A percentile compares a stretch with the other conserved stretches of the same genome.
Conservation (phyloP, 2,329 filamentous ascomycete genomes). For the Xylariomycetidae sp. region DNA sequence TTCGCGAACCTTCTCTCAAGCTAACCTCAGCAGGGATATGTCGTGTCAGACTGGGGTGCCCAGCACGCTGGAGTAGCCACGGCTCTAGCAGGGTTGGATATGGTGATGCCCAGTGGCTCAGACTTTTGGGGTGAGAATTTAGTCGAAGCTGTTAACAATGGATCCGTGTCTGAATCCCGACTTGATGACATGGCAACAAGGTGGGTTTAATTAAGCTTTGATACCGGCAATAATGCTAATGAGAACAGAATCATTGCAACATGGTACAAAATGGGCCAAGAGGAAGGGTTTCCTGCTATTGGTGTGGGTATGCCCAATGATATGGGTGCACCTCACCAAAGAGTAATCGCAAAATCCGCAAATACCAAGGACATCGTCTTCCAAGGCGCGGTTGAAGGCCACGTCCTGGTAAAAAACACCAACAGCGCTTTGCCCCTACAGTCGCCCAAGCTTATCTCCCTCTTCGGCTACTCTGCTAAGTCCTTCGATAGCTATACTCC, state of each 20-base stretch:
- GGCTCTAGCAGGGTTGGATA: conserved; percentile 63
- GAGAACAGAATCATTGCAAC: conserved; percentile 39
- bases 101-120: conserved; percentile 58
- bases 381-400: conserved; percentile 54
- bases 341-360: conserved; percentile 51
- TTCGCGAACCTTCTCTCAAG: not conserved
- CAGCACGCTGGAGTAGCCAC: conserved; percentile 60
- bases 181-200: conserved; percentile 57
- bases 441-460: conserved; percentile 44
- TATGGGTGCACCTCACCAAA: conserved; percentile 41
- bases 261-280: conserved; percentile 53
- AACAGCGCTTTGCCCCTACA: conserved; percentile 51
- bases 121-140: conserved; percentile 49
- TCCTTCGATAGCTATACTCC: conserved; percentile 34
- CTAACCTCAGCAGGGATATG: conserved; percentile 48
- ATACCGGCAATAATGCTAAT: conserved; percentile 5
- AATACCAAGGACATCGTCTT: conserved; percentile 36
- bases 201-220: conserved; percentile 8
- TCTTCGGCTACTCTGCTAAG: conserved; percentile 57
- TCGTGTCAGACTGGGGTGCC: conserved; percentile 64
- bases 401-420: conserved; percentile 59
- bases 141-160: conserved; percentile 53
- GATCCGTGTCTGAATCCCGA: conserved; percentile 49
- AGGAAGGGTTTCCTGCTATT: conserved; percentile 36
- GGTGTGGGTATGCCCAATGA: conserved; percentile 47